Percentiles rank a stretch among this genome's conserved stretches.
phyloP scores from a whole-genome alignment of 208 protist genomes.

The Leishmania tropica region DNA sequence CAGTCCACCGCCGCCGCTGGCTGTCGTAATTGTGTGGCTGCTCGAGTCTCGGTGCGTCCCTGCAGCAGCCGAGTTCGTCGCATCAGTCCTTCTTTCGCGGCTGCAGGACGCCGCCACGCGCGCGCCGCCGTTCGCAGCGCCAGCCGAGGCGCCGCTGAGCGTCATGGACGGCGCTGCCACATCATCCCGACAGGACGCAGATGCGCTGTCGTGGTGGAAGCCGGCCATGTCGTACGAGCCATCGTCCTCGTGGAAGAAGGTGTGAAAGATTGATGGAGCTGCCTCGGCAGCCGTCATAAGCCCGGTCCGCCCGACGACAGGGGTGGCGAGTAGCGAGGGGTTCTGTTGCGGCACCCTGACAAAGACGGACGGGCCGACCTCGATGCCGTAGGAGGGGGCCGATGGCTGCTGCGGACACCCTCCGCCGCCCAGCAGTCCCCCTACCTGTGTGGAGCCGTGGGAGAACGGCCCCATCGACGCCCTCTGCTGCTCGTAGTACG shows the following conservation, averaged over 20 bases:
- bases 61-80: background rate
- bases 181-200: background rate
- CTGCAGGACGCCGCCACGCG: background rate
- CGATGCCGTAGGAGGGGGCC: background rate
- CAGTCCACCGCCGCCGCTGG: background rate
- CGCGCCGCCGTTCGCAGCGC: background rate
- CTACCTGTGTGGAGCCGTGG: background rate
- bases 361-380: background rate
- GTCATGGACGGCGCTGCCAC: background rate
- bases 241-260: conserved; percentile 2
- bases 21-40: background rate
- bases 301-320: background rate
- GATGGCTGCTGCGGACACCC: background rate
- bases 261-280: background rate
- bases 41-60: background rate
- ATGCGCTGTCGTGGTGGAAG: background rate
- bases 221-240: background rate
- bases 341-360: background rate
- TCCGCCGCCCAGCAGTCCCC: background rate
- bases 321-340: background rate
- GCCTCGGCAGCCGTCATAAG: background rate
- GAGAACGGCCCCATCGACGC: background rate
- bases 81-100: background rate
- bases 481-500: background rate
- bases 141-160: background rate